Evolutionary conservation across 352 stramenopile genomes (phyloP), one percentile per base, ranked within the genome.

Genomic region (Globisporangium cylindrosporum): DNA sequence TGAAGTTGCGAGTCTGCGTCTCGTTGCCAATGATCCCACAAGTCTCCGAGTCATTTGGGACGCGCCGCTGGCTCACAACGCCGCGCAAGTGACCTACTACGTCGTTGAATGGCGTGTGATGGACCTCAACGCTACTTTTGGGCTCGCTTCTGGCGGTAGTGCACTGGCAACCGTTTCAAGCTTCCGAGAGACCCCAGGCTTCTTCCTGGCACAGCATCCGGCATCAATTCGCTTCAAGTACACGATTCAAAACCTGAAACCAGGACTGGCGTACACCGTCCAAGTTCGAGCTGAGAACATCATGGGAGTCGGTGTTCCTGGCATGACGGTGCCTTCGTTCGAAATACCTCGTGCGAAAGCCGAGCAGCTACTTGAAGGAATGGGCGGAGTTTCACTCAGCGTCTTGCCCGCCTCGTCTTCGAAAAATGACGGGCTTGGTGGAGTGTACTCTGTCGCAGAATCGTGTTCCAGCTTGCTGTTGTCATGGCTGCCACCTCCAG

Each of bases 11-110:
- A 80, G 87, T 59, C 41, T 98, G 0, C 81, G 82, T 7, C 78
- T 98, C 25, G 90, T 97, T 18, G 84, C 93, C 12, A 86, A 79
- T 3, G 77, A 70, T 0, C 64, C 75, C 3, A 82, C 79, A 8
- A 90, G 77, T 73, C 70, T 99, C 38, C 84, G 84, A 0, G 74
- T 98, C 6, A 92, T 86, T 59, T 99, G 95, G 94, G 81, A 88
- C 48, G 68, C 77, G 9, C 95, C 96, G n/a, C 48, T 81, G 18
- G 88, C 78, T 0, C 77, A 92, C 73, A 96, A 97, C 53, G 93
- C 92, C 1, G 84, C 90, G 18, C 69, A 77, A 12, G 68, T 99
- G 24, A 90, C 87, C 15, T 67, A 88, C 48, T 99, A 98, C 68
- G 77, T 86, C 0, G 78, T 99, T 14, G 78, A 98, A 69, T 98